A percentile compares a stretch with the other conserved stretches of the same genome.
These are phyloP conservation scores for Fusarium nanum DNA, from an alignment of 2,329 filamentous ascomycete species.

Conservation along the genomic window DNA sequence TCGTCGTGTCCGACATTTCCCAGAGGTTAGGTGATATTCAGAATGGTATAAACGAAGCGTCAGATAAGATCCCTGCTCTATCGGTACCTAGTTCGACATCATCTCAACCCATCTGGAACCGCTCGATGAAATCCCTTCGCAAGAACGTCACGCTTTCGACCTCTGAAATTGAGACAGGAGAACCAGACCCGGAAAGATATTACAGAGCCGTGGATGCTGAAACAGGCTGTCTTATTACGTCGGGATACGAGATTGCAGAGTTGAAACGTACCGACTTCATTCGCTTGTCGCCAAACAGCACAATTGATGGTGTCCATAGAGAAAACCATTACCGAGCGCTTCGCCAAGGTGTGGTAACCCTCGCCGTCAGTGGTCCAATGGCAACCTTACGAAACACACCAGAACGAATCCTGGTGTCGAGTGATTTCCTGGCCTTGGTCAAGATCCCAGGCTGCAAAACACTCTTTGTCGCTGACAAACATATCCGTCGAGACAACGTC, in stretches of 20 bases:
- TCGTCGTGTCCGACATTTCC: background rate
- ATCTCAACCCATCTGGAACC: background rate
- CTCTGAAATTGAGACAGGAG: background rate
- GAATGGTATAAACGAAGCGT: background rate
- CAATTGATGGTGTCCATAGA: background rate
- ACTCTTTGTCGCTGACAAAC: slow-evolving; percentile 8
- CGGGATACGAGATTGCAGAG: slow-evolving; percentile 13
- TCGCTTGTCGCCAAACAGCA: background rate
- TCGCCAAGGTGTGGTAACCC: background rate
- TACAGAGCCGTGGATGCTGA: slow-evolving; percentile 2
- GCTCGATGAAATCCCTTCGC: background rate
- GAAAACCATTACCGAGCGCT: background rate
- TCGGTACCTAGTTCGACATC: background rate
- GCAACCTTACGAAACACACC: background rate
- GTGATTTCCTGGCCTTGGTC: slow-evolving; percentile 4
- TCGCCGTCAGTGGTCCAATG: slow-evolving; percentile 11
- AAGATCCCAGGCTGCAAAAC: slow-evolving; percentile 4
- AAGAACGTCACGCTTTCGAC: background rate
- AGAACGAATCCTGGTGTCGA: background rate
- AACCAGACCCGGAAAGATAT: background rate
- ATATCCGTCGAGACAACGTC: background rate
- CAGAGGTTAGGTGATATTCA: slow-evolving; percentile 3
- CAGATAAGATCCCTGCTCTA: background rate
- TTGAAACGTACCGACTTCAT: background rate
- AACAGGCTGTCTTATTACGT: slow-evolving; percentile 16